Conservation (phyloP, 306 rosid species). For the Acacia crassicarpa region DNA sequence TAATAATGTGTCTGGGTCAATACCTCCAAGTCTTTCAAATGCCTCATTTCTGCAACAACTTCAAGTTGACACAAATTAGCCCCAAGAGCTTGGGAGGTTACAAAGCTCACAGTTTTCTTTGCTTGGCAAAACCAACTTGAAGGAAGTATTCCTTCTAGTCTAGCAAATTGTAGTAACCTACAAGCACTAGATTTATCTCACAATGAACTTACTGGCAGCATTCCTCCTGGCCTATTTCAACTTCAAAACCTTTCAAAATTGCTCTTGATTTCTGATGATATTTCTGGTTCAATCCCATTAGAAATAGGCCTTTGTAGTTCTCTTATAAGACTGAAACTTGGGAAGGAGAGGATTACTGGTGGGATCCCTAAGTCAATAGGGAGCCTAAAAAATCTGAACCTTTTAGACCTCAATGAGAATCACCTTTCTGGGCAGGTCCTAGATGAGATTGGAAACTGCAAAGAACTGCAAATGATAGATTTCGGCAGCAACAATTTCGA, state of each 20-base stretch:
- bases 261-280: conserved; percentile 80
- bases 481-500: conserved; percentile 63
- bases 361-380: conserved; percentile 73
- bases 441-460: conserved; percentile 74
- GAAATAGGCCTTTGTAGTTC: conserved; percentile 80
- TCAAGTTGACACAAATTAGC: conserved; percentile 88
- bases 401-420: conserved; percentile 72
- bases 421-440: conserved; percentile 73
- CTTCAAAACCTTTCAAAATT: conserved; percentile 85
- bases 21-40: conserved; percentile 73
- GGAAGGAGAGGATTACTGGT: conserved; percentile 69
- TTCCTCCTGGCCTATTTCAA: conserved; percentile 75
- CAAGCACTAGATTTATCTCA: conserved; percentile 81
- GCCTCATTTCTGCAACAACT: conserved; percentile 65
- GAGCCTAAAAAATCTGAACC: conserved; percentile 57
- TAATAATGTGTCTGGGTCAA: conserved; percentile 86
- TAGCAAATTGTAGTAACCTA: conserved; percentile 62
- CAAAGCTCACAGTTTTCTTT: conserved; percentile 65
- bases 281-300: conserved; percentile 75
- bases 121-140: conserved; percentile 94
- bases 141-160: conserved; percentile 80
- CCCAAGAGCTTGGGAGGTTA: conserved; percentile 68
- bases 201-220: conserved; percentile 69
- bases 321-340: conserved; percentile 78
- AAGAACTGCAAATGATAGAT: conserved; percentile 82